These are phyloP conservation scores for Rubus idaeus DNA, from an alignment of 306 rosid species.

Conservation along the genomic window DNA sequence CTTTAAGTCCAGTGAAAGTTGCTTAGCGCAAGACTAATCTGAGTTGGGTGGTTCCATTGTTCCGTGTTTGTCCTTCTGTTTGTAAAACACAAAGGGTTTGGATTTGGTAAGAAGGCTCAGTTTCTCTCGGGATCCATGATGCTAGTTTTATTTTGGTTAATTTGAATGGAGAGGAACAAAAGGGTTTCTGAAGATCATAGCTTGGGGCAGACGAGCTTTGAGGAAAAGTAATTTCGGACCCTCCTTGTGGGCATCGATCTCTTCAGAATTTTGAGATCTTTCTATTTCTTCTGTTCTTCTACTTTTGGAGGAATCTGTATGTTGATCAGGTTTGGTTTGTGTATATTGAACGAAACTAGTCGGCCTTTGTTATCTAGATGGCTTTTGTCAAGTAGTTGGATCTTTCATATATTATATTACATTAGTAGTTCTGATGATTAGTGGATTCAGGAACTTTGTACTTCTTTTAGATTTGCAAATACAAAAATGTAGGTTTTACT, in stretches of 20 bases:
- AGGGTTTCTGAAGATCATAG: neutral
- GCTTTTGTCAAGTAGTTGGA: neutral
- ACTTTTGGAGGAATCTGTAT: neutral
- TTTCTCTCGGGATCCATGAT: neutral
- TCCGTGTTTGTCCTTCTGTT: neutral
- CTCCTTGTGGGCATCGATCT: neutral
- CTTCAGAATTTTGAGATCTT: neutral
- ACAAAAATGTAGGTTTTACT: neutral
- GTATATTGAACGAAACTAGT: neutral
- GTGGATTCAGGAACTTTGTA: neutral
- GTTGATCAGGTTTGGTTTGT: neutral
- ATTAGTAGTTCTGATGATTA: neutral
- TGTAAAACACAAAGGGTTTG: neutral
- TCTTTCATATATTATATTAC: neutral
- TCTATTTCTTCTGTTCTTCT: neutral
- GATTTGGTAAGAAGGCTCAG: neutral
- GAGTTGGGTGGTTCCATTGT: neutral
- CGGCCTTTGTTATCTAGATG: neutral
- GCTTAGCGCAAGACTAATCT: neutral
- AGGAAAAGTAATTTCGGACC: neutral
- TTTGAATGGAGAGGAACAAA: neutral
- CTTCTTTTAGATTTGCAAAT: neutral
- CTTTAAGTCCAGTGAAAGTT: neutral
- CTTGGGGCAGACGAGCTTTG: neutral
- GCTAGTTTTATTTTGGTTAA: neutral